Evolutionary conservation across 345 rosid genomes (phyloP), one percentile per base, ranked within the genome.

Genomic region (Eucalyptus pauciflora): DNA sequence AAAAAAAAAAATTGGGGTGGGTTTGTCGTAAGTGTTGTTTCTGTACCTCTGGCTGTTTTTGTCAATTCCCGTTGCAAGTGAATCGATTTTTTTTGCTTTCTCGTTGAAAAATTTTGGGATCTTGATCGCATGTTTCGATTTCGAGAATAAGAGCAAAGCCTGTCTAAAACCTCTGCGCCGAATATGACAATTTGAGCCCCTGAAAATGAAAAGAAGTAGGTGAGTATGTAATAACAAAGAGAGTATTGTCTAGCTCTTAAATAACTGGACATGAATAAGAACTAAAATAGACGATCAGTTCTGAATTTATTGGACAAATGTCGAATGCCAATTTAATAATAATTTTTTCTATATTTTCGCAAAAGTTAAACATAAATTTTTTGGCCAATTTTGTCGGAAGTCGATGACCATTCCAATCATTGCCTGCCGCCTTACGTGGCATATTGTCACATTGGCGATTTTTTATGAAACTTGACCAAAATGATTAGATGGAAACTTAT

Each of bases 1-100:
- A 52, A 52, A 52, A 52, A 52, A 51, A 51, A 5, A 20, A 29
- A 20, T 17, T 50, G 87, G 87, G 88, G 86, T 52, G 87, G 89
- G 71, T 62, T 29, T 80, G 88, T 86, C 87, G 87, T 88, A 54
- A 46, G 89, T 29, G 33, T 90, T 49, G 87, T 86, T 86, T 50
- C 29, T 86, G 62, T 86, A 22, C 22, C 87, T 85, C 87, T 85
- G 56, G 87, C n/a, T 56, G 24, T 52, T 22, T 22, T 33, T 52
- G 87, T 86, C 67, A 86, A 52, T 56, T 86, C 62, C 20, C 87
- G 45, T 76, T 22, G 62, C 56, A 76, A 86, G 60, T 50, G 67
- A 52, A 86, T 86, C 67, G 7, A 24, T 31, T 86, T 49, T 20
- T 86, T 27, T 85, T 85, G 54, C 87, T 91, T 50, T 52, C 31